These are phyloP conservation scores for Barnettozyma californica DNA, from an alignment of 805 yeast genomes.

Conservation along the genomic window DNA sequence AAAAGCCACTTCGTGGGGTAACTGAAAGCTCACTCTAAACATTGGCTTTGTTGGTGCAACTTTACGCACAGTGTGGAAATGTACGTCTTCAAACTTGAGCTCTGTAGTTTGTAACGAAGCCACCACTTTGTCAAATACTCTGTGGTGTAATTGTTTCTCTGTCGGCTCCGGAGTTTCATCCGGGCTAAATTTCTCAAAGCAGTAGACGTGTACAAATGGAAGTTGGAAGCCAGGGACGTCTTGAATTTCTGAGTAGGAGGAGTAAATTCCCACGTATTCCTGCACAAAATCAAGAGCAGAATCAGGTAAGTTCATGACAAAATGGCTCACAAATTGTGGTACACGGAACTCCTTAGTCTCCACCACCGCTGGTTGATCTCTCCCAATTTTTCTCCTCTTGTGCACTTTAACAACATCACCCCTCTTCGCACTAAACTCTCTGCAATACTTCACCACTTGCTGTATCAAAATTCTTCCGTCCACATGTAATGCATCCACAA, in stretches of 20 bases:
- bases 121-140: conserved; percentile 54
- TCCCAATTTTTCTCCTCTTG: conserved; percentile 31
- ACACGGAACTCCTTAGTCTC: conserved; percentile 28
- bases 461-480: conserved; percentile 84
- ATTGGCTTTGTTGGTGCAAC: conserved; percentile 97
- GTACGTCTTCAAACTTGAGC: conserved; percentile 40
- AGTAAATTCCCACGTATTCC: conserved; percentile 70
- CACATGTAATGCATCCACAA: conserved; percentile 58
- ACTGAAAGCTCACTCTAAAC: conserved; percentile 79
- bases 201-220: conserved; percentile 82
- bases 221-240: conserved; percentile 44
- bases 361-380: conserved; percentile 15
- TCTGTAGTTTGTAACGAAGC: conserved; percentile 40
- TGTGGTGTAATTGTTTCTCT: conserved; percentile 56
- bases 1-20: conserved; percentile 67
- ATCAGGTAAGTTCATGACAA: conserved; percentile 95
- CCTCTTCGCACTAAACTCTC: conserved; percentile 39
- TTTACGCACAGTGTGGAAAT: conserved; percentile 81
- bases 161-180: conserved; percentile 63
- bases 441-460: conserved; percentile 47
- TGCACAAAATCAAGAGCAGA: conserved; percentile 79
- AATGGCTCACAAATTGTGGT: conserved; percentile 60
- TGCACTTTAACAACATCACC: conserved; percentile 33
- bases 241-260: conserved; percentile 33
- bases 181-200: conserved; percentile 85